These are phyloP conservation scores for Xylaria sp. DNA, from an alignment of 2,329 filamentous ascomycete genomes.

Conservation along the genomic window DNA sequence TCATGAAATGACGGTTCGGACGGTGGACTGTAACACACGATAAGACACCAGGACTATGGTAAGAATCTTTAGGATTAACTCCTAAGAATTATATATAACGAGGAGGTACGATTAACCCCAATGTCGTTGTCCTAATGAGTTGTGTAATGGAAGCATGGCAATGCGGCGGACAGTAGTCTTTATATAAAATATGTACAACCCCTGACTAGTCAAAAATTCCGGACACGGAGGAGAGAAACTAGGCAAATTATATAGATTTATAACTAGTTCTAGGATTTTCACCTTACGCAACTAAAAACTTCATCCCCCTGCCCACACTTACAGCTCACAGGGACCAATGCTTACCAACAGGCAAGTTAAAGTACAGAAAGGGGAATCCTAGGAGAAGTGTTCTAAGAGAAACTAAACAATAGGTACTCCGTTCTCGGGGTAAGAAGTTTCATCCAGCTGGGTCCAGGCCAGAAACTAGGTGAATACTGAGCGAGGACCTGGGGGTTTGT, in stretches of 20 bases:
- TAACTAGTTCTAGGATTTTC: too few species aligned
- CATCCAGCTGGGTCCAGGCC: background rate
- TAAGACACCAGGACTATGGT: too few species aligned
- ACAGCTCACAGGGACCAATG: background rate
- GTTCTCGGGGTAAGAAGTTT: background rate
- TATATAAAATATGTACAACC: background rate
- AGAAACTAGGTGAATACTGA: background rate
- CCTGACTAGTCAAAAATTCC: background rate
- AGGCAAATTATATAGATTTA: background rate
- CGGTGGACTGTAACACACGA: too few species aligned
- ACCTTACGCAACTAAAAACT: too few species aligned
- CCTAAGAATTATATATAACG: background rate
- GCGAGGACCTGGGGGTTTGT: constrained; percentile 4
- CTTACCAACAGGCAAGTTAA: background rate
- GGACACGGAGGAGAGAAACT: background rate
- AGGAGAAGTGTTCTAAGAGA: constrained; percentile 3
- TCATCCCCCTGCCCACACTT: background rate
- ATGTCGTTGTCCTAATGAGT: background rate
- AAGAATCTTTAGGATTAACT: too few species aligned
- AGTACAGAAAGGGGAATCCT: background rate
- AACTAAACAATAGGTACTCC: constrained; percentile 6
- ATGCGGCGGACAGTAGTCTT: background rate
- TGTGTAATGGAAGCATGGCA: background rate
- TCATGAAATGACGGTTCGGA: background rate
- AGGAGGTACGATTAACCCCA: background rate